Percentiles rank a stretch among this genome's conserved stretches.
Conservation (phyloP, 257 asterid genomes). For the Primulina huaijiensis region DNA sequence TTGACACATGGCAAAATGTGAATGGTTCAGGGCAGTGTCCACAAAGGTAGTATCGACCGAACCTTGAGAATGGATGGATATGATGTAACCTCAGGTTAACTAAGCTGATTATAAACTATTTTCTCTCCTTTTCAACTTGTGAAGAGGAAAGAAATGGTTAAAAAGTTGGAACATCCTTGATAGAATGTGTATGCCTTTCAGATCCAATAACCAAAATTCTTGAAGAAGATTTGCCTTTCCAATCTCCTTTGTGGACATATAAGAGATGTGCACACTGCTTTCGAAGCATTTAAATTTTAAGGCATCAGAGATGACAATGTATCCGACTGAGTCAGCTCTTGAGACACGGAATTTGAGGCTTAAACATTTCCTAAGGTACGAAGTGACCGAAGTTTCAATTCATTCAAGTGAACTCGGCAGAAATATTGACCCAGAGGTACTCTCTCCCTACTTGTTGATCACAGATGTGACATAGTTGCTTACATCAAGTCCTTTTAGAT, state of each 20-base stretch:
- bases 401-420: slow-evolving; percentile 32
- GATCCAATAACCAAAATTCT: slow-evolving; percentile 45
- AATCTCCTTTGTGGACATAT: slow-evolving; percentile 40
- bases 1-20: no score
- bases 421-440: slow-evolving; percentile 59
- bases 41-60: no score
- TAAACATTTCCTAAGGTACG: slow-evolving; percentile 46
- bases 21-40: no score
- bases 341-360: slow-evolving; percentile 48
- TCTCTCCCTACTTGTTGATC: slow-evolving; percentile 16
- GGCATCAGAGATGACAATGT: slow-evolving; percentile 58
- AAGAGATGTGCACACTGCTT: slow-evolving; percentile 43
- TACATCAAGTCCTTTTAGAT: neutral
- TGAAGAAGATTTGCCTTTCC: slow-evolving; percentile 36
- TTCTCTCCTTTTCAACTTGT: slow-evolving; percentile 6
- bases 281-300: slow-evolving; percentile 63
- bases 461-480: slow-evolving; percentile 13
- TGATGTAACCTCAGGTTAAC: slow-evolving; percentile 57
- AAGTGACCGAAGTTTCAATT: slow-evolving; percentile 29
- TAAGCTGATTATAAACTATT: neutral
- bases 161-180: neutral
- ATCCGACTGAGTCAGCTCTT: slow-evolving; percentile 50
- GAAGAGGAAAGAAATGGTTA: slow-evolving; percentile 6
- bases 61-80: slow-evolving; percentile 75
- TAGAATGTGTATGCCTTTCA: slow-evolving; percentile 31